Evolutionary conservation across 2,329 filamentous ascomycete species (phyloP), one percentile per base, ranked within the genome.

Genomic region (Hymenotorrendiella dingleyae): DNA sequence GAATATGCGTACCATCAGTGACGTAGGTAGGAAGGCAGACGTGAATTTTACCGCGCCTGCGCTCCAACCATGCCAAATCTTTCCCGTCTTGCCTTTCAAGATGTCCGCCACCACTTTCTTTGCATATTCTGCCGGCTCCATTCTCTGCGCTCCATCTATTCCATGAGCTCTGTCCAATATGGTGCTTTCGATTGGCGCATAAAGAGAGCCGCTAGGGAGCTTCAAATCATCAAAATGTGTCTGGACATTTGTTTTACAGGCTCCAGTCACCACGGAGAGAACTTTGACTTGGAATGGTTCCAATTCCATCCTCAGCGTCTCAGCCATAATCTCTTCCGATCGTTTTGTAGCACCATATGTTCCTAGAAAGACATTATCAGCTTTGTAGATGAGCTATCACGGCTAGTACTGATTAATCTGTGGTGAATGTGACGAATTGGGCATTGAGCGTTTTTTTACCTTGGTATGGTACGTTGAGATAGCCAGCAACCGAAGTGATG

Each of bases 401-500:
- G 12, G 32, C 33, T 36, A 12, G 12, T 23, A 36, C 30, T 30
- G n/a, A 14, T 14, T 8, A 29, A 14, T n/a, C 8, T 8, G 16
- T 12, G 7, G 6, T 12, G 12, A 4, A 20, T 19, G 12, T 8
- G 17, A 2, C 14, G 14, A 10, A 29, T 4, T 8, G 17, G 12
- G 19, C 21, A 10, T n/a, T n/a, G 16, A 12, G 5, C 11, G 17
- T 12, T 12, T 29, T 20, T 26, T 29, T 17, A 39, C 24, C 36
- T 11, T 29, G 11, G 19, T 22, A 39, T 19, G 14, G 14, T 21
- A 23, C 17, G 11, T 17, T 17, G 22, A 22, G 6, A 39, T 39
- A 20, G 24, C 46, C 43, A 4, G 26, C 40, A 12, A 69, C 47
- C n/a, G 66, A 69, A 19, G 67, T 67, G 69, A 58, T 40, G 70